Conservation (phyloP, 495 filamentous ascomycete genomes). For the Penicillium paxilli region DNA sequence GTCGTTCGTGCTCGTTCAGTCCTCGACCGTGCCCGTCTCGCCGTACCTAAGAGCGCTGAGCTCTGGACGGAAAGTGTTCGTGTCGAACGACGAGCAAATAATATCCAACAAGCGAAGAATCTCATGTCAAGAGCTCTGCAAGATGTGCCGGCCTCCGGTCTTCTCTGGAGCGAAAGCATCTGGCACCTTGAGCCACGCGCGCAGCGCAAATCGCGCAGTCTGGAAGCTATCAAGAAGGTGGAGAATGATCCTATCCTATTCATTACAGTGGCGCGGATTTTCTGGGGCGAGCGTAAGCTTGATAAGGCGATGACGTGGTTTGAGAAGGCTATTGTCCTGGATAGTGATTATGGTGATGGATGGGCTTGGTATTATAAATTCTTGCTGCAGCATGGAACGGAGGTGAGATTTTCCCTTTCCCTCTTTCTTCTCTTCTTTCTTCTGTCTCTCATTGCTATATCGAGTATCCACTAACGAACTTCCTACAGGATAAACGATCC, state of each 20-base stretch:
- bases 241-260: conserved; percentile 89
- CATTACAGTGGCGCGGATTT: conserved; percentile 71
- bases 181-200: conserved; percentile 90
- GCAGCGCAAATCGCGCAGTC: conserved; percentile 82
- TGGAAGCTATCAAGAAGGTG: conserved; percentile 95
- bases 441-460: neutral
- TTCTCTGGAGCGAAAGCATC: conserved; percentile 92
- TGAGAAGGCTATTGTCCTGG: conserved; percentile 85
- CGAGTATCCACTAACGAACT: conserved; percentile 1
- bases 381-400: conserved; percentile 82
- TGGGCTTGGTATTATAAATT: conserved; percentile 99
- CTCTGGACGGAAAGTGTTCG: conserved; percentile 92
- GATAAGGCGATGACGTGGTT: conserved; percentile 96
- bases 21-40: conserved; percentile 85
- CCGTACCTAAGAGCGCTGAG: conserved; percentile 78
- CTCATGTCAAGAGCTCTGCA: conserved; percentile 92
- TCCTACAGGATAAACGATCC: conserved; percentile 69
- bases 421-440: neutral
- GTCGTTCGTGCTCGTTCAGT: conserved; percentile 89
- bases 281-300: conserved; percentile 76
- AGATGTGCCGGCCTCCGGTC: conserved; percentile 83
- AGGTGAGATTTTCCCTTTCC: conserved; percentile 35
- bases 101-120: conserved; percentile 77
- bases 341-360: conserved; percentile 84
- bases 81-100: conserved; percentile 86